Percentiles rank a stretch among this genome's conserved stretches.
Conservation (phyloP, 2,329 filamentous ascomycete genomes). For the Ophiostoma ulmi region DNA sequence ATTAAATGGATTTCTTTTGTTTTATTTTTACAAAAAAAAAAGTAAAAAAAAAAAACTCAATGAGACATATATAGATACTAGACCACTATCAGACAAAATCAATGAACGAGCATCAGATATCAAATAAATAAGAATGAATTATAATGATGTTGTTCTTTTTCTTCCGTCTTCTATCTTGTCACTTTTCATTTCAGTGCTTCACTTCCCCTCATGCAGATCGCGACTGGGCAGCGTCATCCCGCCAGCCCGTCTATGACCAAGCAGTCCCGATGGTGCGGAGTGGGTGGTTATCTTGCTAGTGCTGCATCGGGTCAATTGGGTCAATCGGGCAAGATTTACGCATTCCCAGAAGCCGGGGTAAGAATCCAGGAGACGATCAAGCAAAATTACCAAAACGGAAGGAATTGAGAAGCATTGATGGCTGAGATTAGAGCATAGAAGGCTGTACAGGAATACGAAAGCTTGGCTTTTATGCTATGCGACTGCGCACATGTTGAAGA, state of each 20-base stretch:
- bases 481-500: neutral
- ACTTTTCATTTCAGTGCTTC: neutral
- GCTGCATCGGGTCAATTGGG: neutral
- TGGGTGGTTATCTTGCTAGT: neutral
- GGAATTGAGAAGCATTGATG: neutral
- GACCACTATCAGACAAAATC: too few relatives aligned
- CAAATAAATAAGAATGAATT: too few relatives aligned
- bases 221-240: constrained; percentile 1
- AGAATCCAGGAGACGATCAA: neutral
- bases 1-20: too few relatives aligned
- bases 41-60: too few relatives aligned
- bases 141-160: too few relatives aligned
- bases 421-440: neutral
- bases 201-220: neutral
- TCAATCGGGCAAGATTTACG: neutral
- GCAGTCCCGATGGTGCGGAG: neutral
- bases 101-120: too few relatives aligned
- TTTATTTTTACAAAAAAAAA: too few relatives aligned
- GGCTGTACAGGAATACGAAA: neutral
- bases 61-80: too few relatives aligned
- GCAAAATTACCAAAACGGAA: neutral
- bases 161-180: neutral
- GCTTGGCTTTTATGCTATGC: constrained; percentile 1
- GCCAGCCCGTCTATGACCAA: neutral
- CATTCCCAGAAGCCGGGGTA: neutral